A percentile compares a stretch with the other conserved stretches of the same genome.
Evolutionary conservation across 192 early-diverging fungal genomes (phyloP).

Genomic region (Phycomyces blakesleeanus): DNA sequence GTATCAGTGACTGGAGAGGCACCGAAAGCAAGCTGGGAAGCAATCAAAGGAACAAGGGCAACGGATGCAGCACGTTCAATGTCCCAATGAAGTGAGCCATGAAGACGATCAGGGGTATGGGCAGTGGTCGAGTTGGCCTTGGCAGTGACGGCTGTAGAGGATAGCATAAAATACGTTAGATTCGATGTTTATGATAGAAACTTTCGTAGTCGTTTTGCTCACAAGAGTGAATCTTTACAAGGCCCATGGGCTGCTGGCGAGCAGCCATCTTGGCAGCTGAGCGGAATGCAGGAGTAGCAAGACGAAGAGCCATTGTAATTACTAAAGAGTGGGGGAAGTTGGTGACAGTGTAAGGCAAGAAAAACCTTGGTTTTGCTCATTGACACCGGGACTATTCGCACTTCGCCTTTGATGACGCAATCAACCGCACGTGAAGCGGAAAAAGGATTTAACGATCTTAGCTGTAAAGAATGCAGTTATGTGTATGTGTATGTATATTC

Average conservation of each 20-base stretch:
- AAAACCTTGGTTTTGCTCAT: too few species aligned
- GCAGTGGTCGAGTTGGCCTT: conserved; percentile 37
- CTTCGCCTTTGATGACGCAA: too few species aligned
- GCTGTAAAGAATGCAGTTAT: too few species aligned
- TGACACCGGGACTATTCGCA: too few species aligned
- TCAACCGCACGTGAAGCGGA: too few species aligned
- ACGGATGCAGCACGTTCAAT: conserved; percentile 83
- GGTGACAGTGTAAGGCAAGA: too few species aligned
- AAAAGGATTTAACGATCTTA: too few species aligned
- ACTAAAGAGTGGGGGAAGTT: conserved; percentile 4
- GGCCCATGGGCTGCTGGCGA: conserved; percentile 31
- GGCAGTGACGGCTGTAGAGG: neutral
- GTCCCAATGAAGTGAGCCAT: conserved; percentile 97
- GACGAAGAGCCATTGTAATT: conserved; percentile 28
- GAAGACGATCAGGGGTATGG: conserved; percentile 55
- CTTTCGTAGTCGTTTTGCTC: conserved; percentile 3
- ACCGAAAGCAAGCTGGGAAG: conserved; percentile 74
- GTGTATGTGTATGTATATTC: too few species aligned
- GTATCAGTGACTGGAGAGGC: conserved; percentile 86
- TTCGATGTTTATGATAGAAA: neutral
- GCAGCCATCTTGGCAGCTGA: conserved; percentile 14
- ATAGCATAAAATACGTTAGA: conserved; percentile 7
- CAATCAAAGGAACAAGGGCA: conserved; percentile 72
- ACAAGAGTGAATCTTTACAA: conserved; percentile 35
- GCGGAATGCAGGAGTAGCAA: conserved; percentile 27